Base-by-base conservation (phyloP, 305 asterid genomes). In the Solanum chacoense region DNA sequence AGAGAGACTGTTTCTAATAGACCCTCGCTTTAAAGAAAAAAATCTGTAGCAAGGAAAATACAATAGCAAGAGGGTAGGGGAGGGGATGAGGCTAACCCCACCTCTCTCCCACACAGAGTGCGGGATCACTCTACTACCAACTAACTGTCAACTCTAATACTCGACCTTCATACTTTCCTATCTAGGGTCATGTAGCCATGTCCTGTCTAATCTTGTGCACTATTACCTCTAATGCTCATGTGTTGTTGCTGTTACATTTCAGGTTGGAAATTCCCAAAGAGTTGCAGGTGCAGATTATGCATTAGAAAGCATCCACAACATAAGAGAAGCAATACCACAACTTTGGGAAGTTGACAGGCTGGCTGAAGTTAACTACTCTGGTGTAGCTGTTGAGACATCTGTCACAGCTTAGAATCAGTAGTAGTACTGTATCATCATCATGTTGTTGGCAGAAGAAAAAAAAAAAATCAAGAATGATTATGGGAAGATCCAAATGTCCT, bases 241-340 rank as follows among this genome's bases (percentile, higher is more conserved):
- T 7, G 37, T 81, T 45, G 71, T 29, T 45, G 29, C 71, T 83
- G 29, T 83, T 14, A 31, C 55, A 28, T 42, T 83, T 5, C 95
- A 97, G 99, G 94, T 97, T 28, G 99, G 99, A 16, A 94, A 91
- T 87, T 94, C 98, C 2, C 99, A 96, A 85, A 94, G 98, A 80
- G 96, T 93, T 74, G 95, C 93, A 92, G 98, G 99, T 32, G 96
- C 98, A 71, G 99, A 97, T 91, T 96, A 95, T 67, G 99, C 94
- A 13, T 84, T 97, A 6, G 99, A 95, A 91, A 97, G 98, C 91
- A 96, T 97, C 72, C 99, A 97, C 87, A 96, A 97, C 92, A 94
- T 97, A 3, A 93, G 94, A 86, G 99, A 97, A 93, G 99, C 99
- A 13, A 91, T 96, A 29, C 99, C 99, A 16, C 95, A 97, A 92